Evolutionary conservation across 2,329 filamentous ascomycete genomes (phyloP), one percentile per base, ranked within the genome.

Genomic region (Aspergillus melleus): DNA sequence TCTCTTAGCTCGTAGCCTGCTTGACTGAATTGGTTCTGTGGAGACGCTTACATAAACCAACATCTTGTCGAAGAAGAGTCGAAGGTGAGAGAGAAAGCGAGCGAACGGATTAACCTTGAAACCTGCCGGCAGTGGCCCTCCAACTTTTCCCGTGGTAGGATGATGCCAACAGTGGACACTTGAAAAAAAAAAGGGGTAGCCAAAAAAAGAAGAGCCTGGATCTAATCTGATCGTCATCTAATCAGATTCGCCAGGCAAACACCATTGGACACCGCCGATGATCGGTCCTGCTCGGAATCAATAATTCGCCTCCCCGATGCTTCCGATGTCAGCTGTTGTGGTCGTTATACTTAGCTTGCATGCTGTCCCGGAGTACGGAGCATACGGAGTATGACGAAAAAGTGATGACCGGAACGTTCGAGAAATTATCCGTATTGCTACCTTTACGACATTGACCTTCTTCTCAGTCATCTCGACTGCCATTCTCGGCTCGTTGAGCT

Each of bases 161-260:
- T 24, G 44, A 24, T 10, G 44, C 26, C 9, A 39, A 49, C 30
- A 26, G 24, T 49, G 6, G 44, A 32, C 24, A 22, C 19, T 5
- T 44, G 3, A 14, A 14, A 4, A 14, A 8, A 8, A 14, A n/a
- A 42, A 19, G 14, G 29, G 26, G 29, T 42, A n/a, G 16, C 22
- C 1, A 16, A n/a, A 30, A 32, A 24, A 42, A 50, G 36, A 32
- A 22, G 46, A 50, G 39, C 20, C n/a, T 22, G 14, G 26, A 64
- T 64, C 63, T 64, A 64, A 64, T 64, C 63, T 49, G 61, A 64
- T 63, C 63, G 36, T 44, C 61, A 64, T 64, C 63, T 64, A 63
- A 64, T 63, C 63, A 61, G 63, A 64, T 63, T 52, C 20, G 26
- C 52, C 16, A 42, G 20, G 10, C 44, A 26, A 32, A 44, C 47